phyloP scores from a whole-genome alignment of 2,329 filamentous ascomycete species.

The Penicillium sp. region DNA sequence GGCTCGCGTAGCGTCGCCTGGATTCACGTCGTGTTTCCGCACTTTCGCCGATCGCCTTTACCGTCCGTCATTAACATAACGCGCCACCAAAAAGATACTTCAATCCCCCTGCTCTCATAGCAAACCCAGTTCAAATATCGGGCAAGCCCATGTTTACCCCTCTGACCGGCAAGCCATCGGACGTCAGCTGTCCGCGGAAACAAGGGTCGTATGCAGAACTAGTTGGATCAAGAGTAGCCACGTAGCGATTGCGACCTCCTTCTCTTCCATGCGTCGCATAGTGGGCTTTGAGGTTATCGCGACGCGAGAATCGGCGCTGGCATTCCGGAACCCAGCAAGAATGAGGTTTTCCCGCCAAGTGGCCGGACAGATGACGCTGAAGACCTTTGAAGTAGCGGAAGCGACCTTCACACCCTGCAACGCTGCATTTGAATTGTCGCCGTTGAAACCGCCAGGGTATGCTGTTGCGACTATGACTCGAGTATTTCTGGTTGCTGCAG shows the following conservation, averaged over 20 bases:
- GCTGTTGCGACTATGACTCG: too few relatives aligned
- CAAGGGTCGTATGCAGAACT: background rate
- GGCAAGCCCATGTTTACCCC: background rate
- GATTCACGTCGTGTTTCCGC: background rate
- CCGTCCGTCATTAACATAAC: background rate
- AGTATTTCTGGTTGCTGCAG: too few relatives aligned
- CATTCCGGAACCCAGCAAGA: constrained; percentile 8
- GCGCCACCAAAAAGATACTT: background rate
- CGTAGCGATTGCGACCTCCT: constrained; percentile 11
- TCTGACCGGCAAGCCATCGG: background rate
- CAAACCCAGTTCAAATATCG: background rate
- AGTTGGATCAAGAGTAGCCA: constrained; percentile 1
- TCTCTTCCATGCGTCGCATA: constrained; percentile 3
- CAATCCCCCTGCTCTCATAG: background rate
- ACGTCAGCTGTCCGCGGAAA: background rate
- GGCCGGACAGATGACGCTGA: too few relatives aligned
- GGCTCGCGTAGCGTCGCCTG: background rate
- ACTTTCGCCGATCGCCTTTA: background rate
- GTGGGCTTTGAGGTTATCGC: constrained; percentile 3
- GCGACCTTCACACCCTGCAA: too few relatives aligned
- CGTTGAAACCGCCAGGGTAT: rapidly evolving
- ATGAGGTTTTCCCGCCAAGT: background rate
- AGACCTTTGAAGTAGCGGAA: too few relatives aligned
- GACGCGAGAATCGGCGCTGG: constrained; percentile 4
- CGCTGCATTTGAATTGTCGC: too few relatives aligned